phyloP scores from a whole-genome alignment of 495 filamentous ascomycete species.

The Jackrogersella multiformis region DNA sequence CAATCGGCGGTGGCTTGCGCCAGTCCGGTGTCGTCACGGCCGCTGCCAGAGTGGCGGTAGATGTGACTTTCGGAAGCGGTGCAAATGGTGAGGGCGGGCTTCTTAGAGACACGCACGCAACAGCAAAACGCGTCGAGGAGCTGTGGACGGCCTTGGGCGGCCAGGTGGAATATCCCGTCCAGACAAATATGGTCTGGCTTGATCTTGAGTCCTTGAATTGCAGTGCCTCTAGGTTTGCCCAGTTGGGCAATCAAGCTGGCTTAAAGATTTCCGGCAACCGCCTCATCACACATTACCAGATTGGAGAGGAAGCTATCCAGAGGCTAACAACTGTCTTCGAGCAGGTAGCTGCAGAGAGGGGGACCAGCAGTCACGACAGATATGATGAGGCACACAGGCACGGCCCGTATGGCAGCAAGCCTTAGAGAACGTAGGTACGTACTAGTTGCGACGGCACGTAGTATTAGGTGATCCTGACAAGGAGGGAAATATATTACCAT shows the following conservation, averaged over 20 bases:
- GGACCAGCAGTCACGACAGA: neutral
- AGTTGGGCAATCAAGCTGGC: constrained; percentile 60
- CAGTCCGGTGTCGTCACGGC: constrained; percentile 73
- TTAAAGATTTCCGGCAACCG: constrained; percentile 61
- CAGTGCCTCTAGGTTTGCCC: constrained; percentile 53
- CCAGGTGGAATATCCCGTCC: constrained; percentile 62
- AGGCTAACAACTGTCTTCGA: constrained; percentile 57
- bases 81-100: constrained; percentile 67
- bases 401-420: constrained; percentile 21
- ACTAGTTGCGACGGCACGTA: too few species aligned
- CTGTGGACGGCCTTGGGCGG: constrained; percentile 70
- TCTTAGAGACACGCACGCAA: constrained; percentile 66
- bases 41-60: constrained; percentile 66
- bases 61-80: constrained; percentile 71
- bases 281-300: constrained; percentile 72
- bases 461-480: too few species aligned
- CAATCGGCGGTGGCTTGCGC: constrained; percentile 78
- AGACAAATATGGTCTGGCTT: constrained; percentile 94
- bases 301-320: constrained; percentile 61
- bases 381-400: neutral
- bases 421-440: neutral
- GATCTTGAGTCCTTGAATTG: constrained; percentile 67
- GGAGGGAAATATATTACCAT: too few species aligned
- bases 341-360: constrained; percentile 44
- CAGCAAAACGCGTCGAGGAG: constrained; percentile 68